phyloP scores from a whole-genome alignment of 2,329 filamentous ascomycete species.

The Pyricularia grisea region DNA sequence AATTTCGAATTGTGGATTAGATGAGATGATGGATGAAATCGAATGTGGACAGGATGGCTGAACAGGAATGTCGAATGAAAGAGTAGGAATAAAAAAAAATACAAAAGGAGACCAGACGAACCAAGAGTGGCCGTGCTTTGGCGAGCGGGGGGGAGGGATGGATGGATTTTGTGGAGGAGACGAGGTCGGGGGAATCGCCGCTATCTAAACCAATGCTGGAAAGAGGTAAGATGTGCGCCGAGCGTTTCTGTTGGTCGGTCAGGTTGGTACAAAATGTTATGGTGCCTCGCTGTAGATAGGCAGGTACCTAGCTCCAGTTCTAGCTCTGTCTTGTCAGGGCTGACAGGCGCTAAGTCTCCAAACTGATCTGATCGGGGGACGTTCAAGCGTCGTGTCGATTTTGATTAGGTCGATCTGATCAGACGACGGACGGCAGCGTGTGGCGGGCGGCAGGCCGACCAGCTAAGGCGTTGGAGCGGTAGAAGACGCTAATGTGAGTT shows the following conservation, averaged over 20 bases:
- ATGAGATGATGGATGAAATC: not conserved
- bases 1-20: not conserved
- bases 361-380: not conserved
- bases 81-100: not conserved
- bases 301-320: not conserved
- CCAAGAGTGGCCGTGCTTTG: not conserved
- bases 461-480: not conserved
- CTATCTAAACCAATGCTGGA: not conserved
- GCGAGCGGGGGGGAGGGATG: not conserved
- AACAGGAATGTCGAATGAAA: not conserved
- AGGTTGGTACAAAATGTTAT: not conserved
- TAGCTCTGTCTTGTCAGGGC: not conserved
- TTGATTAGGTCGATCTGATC: slow-evolving; percentile 6
- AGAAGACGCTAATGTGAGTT: not conserved
- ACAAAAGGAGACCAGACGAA: not conserved
- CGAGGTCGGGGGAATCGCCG: not conserved
- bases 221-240: not conserved
- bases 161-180: not conserved
- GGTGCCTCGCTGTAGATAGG: not conserved
- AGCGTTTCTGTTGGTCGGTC: not conserved
- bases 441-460: slow-evolving; percentile 4
- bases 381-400: slow-evolving; percentile 1
- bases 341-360: not conserved
- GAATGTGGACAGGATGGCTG: not conserved
- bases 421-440: slow-evolving; percentile 1